Percentiles rank a stretch among this genome's conserved stretches.
Conservation (phyloP, 2,329 filamentous ascomycete genomes). For the Oidium heveae region DNA sequence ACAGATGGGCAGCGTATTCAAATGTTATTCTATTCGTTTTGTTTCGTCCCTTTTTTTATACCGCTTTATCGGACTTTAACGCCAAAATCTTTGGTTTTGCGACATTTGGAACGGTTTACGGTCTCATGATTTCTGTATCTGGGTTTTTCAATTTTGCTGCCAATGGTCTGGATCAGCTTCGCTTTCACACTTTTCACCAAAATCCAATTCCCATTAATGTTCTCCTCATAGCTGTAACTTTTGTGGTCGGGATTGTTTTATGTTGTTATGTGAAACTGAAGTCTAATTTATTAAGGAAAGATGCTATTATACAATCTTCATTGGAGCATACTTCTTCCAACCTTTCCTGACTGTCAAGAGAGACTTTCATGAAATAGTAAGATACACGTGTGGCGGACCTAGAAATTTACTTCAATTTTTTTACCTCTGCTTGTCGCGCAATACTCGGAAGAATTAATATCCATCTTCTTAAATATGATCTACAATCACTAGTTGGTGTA, state of each 20-base stretch:
- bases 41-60: conserved; percentile 78
- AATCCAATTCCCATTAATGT: conserved; percentile 59
- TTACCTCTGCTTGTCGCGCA: too few species aligned
- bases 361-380: too few species aligned
- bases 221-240: conserved; percentile 33
- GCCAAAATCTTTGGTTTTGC: conserved; percentile 83
- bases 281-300: background rate
- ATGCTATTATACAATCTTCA: background rate
- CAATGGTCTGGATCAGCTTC: conserved; percentile 52
- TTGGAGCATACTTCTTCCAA: too few species aligned
- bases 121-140: conserved; percentile 64
- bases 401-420: too few species aligned
- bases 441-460: too few species aligned
- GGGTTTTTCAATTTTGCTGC: conserved; percentile 69
- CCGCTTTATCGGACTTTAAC: conserved; percentile 66
- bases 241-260: conserved; percentile 37
- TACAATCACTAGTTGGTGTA: too few species aligned
- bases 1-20: conserved; percentile 44
- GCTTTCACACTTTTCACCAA: conserved; percentile 43
- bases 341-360: too few species aligned
- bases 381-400: too few species aligned
- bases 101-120: conserved; percentile 87
- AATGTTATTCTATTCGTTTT: conserved; percentile 62
- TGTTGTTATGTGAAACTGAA: conserved; percentile 36
- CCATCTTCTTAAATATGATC: too few species aligned